Conservation (phyloP, 2,329 filamentous ascomycete species). For the Aureobasidium sp. region DNA sequence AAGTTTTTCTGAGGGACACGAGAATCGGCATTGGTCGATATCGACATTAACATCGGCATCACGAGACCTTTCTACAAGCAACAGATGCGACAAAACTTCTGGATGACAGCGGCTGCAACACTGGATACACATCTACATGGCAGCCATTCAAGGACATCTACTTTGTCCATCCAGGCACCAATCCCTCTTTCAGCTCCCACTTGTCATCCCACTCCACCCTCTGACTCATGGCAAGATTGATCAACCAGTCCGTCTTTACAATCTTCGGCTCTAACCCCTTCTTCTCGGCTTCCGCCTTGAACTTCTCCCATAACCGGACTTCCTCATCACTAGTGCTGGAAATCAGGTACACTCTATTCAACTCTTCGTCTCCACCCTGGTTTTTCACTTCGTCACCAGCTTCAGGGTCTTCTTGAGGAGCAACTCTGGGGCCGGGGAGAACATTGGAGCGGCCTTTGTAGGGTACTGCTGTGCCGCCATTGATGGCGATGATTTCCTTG, state of each 20-base stretch:
- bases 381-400: slow-evolving; percentile 48
- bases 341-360: slow-evolving; percentile 64
- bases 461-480: slow-evolving; percentile 74
- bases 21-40: no score
- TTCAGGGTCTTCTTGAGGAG: slow-evolving; percentile 51
- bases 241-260: slow-evolving; percentile 79
- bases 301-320: slow-evolving; percentile 68
- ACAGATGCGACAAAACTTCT: not conserved
- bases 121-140: not conserved
- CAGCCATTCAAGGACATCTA: not conserved
- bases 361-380: slow-evolving; percentile 53
- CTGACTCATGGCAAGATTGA: slow-evolving; percentile 86
- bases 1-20: slow-evolving; percentile 94
- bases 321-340: slow-evolving; percentile 63
- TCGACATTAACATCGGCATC: no score
- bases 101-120: not conserved
- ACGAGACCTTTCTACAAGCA: no score
- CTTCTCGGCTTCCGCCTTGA: slow-evolving; percentile 69
- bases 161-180: slow-evolving; percentile 13
- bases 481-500: slow-evolving; percentile 76
- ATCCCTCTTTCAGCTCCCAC: slow-evolving; percentile 25
- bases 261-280: slow-evolving; percentile 75
- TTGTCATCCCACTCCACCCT: slow-evolving; percentile 45
- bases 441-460: slow-evolving; percentile 64
- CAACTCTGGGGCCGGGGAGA: slow-evolving; percentile 37